Base-by-base conservation (phyloP, 352 stramenopile genomes). In the Pythium brachiatum region DNA sequence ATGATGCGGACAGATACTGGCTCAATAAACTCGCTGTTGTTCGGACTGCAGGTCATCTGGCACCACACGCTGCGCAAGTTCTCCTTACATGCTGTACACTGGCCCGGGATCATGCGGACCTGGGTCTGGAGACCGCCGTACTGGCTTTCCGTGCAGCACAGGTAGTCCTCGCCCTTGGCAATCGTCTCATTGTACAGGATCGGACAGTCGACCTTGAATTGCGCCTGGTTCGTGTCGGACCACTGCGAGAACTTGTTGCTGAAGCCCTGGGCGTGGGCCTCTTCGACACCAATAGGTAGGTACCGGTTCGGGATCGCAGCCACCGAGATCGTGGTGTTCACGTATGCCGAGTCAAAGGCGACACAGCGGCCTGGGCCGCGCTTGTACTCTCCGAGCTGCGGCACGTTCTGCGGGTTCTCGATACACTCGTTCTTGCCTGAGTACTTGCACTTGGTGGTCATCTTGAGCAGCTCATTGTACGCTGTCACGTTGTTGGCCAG, bases 141-240 rank as follows among this genome's bases (percentile, higher is more conserved):
- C 63, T 94, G 83, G n/a, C 58, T 72, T 61, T 94, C 83, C 0
- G 85, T 92, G 66, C 85, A 94, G 68, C 85, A 94, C 13, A 94
- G 47, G 16, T 83, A 73, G 41, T 90, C 75, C 38, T 87, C 39
- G 20, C 65, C 72, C 44, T 76, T 64, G 31, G 69, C 67, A 39
- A 91, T 69, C 16, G 76, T 88, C 23, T 83, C 66, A 18, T 88
- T 77, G 62, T 91, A 94, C 43, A 94, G 61, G 27, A 89, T 16
- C 7, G 83, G 78, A 39, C 85, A 94, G 57, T 92, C 83, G 16
- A 69, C 53, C 48, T 87, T 68, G 64, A 94, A 92, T 34, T 81
- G 75, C 2, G 76, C 69, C 48, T 86, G 72, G 63, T 89, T 92
- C 13, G 39, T 56, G 32, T 63, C 55, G 4, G 72, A 79, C 83